Percentiles rank a stretch among this genome's conserved stretches.
Evolutionary conservation across 2,329 filamentous ascomycete species (phyloP).

Genomic region (Chaetoscypha palmicola): DNA sequence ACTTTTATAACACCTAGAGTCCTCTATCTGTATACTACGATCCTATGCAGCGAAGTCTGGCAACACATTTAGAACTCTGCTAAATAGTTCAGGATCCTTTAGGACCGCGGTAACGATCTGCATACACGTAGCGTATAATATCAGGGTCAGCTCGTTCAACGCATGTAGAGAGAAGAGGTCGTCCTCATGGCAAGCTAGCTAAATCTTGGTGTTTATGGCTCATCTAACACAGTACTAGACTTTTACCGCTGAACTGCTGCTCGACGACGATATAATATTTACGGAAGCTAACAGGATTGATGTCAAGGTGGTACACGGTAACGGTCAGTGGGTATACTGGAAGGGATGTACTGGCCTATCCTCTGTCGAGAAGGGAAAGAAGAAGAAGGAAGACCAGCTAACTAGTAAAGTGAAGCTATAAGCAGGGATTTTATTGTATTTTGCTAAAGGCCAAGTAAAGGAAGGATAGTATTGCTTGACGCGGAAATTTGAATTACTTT

Average conservation of each 20-base stretch:
- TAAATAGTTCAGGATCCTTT: not conserved
- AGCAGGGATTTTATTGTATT: no score
- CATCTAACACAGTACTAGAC: conserved; percentile 6
- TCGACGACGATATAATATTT: not conserved
- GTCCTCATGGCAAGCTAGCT: conserved; percentile 3
- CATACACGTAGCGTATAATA: no score
- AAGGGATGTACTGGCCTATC: conserved; percentile 9
- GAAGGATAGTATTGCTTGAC: conserved; percentile 3
- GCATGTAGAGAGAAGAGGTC: no score
- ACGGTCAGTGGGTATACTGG: conserved; percentile 8
- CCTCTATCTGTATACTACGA: conserved; percentile 1
- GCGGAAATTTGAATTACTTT: not conserved
- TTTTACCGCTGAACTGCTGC: conserved; percentile 6
- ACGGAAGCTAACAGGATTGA: not conserved
- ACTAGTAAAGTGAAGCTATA: conserved; percentile 6
- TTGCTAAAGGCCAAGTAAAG: conserved; percentile 7
- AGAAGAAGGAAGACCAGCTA: conserved; percentile 1
- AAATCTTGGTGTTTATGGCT: conserved; percentile 2
- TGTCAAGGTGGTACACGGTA: conserved; percentile 5
- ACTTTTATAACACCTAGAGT: not conserved
- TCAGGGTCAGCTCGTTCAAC: no score
- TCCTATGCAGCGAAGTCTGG: no score
- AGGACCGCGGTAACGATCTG: not conserved
- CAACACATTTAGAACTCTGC: no score
- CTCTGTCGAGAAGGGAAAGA: conserved; percentile 2